Evolutionary conservation across 2,329 filamentous ascomycete genomes (phyloP), one percentile per base, ranked within the genome.

Genomic region (Rhynchosporium graminicola): DNA sequence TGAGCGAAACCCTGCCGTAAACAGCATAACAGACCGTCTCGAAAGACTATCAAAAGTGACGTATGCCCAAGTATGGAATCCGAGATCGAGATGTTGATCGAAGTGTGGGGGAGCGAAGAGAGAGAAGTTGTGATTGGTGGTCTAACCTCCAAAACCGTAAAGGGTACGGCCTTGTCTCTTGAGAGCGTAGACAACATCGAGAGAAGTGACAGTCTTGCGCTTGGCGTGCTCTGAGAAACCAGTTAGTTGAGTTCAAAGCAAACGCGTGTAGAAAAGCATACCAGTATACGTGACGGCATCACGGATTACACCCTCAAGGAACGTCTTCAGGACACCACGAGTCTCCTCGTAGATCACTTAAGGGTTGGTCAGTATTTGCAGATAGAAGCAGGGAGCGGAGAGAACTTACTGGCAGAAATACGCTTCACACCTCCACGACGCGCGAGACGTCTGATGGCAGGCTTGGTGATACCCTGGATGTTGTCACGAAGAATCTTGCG

Each of bases 371-470:
- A 58, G 2, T 57, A 26, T 29, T 13, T 12, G 6, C 20, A 13
- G 12, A 15, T 8, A 6, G 9, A n/a, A 15, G 20, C 20, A 20
- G 20, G 33, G 20, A 47, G 20, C 31, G 12, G 45, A 31, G 52
- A n/a, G 29, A 58, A 69, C 67, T 78, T 86, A 91, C 88, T 96
- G 78, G 93, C 93, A 76, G 92, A 97, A 76, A 97, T 97, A 96
- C 93, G 93, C 91, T 97, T 97, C 86, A 97, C 93, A 93, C 93
- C 93, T 81, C 93, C 93, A 95, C 93, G 92, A 83, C 93, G 93
- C 71, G 93, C 93, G 79, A 97, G 92, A 96, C 93, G 93, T 76
- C 93, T 90, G 82, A 97, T 97, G 75, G 93, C 93, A 75, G 93
- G 93, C 90, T 97, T 97, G 77, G 93, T 97, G 78, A 97, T 97